A percentile compares a stretch with the other conserved stretches of the same genome.
Conservation (phyloP, 116 monocot species). For the Phalaenopsis hybrid region DNA sequence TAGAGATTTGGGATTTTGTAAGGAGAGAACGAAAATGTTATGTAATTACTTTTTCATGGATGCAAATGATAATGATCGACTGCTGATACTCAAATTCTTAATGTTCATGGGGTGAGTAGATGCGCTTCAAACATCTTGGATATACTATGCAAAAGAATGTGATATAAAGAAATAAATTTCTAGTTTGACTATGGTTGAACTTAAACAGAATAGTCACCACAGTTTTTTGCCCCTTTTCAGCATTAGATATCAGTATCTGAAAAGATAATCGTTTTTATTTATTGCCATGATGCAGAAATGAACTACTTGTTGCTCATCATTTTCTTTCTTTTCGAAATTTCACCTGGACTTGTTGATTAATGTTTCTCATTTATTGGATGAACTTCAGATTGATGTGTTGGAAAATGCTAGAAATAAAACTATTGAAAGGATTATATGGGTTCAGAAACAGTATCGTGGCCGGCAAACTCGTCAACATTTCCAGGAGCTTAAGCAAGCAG, state of each 20-base stretch:
- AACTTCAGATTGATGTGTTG: slow-evolving; percentile 33
- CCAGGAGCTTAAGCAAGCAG: slow-evolving; percentile 35
- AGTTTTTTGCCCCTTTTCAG: background rate
- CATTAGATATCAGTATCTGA: too few species aligned
- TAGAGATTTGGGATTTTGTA: too few species aligned
- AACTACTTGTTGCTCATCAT: background rate
- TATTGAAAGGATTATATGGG: slow-evolving; percentile 29
- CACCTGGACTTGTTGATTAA: slow-evolving; percentile 3
- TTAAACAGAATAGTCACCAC: background rate
- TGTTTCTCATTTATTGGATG: slow-evolving; percentile 5
- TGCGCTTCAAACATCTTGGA: background rate
- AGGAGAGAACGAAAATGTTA: too few species aligned
- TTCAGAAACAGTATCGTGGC: slow-evolving; percentile 46
- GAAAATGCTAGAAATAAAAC: slow-evolving; percentile 30
- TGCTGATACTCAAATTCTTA: background rate
- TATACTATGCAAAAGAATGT: background rate
- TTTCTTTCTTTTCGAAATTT: background rate
- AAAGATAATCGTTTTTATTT: too few species aligned
- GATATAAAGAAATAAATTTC: background rate
- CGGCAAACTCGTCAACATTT: slow-evolving; percentile 16
- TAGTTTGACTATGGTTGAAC: background rate
- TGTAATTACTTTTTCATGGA: too few species aligned
- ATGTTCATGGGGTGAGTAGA: background rate
- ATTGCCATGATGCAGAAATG: background rate
- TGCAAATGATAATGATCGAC: too few species aligned